These are phyloP conservation scores for Angomonas ambiguus DNA, from an alignment of 208 protist genomes.

Conservation along the genomic window DNA sequence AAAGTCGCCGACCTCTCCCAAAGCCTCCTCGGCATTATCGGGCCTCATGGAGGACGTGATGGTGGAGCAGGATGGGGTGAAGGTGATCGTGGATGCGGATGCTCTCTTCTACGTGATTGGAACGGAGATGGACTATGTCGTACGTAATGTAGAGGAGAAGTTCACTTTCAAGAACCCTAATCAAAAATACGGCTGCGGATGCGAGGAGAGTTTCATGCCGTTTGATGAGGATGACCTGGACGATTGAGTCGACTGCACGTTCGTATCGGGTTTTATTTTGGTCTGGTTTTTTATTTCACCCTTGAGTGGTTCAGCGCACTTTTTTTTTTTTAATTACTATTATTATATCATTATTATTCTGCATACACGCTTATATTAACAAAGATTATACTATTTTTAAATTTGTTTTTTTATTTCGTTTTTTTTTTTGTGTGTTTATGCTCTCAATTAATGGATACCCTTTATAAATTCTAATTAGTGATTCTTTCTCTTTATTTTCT, in stretches of 20 bases:
- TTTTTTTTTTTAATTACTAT: not conserved
- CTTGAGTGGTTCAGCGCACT: not conserved
- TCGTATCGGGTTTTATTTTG: too few relatives aligned
- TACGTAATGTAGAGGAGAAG: constrained; percentile 91
- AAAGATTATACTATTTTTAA: not conserved
- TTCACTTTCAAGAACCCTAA: constrained; percentile 98
- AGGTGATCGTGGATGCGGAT: constrained; percentile 90
- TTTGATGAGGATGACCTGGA: constrained; percentile 77
- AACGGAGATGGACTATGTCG: constrained; percentile 96
- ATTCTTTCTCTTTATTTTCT: not conserved
- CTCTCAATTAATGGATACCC: too few relatives aligned
- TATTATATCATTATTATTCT: not conserved
- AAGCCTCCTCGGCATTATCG: not conserved
- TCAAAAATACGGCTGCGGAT: constrained; percentile 94
- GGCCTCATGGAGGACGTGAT: constrained; percentile 42
- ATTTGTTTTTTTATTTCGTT: not conserved
- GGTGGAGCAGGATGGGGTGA: constrained; percentile 92
- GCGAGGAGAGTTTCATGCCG: constrained; percentile 96
- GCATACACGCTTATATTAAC: not conserved
- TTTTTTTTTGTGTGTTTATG: too few relatives aligned
- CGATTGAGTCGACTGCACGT: constrained; percentile 16
- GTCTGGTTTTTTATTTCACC: not conserved
- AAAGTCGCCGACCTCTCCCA: not conserved
- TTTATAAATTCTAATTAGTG: not conserved
- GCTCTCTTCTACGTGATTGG: constrained; percentile 96